Conservation (phyloP, 331 rosid species). For the Quercus lobata region DNA sequence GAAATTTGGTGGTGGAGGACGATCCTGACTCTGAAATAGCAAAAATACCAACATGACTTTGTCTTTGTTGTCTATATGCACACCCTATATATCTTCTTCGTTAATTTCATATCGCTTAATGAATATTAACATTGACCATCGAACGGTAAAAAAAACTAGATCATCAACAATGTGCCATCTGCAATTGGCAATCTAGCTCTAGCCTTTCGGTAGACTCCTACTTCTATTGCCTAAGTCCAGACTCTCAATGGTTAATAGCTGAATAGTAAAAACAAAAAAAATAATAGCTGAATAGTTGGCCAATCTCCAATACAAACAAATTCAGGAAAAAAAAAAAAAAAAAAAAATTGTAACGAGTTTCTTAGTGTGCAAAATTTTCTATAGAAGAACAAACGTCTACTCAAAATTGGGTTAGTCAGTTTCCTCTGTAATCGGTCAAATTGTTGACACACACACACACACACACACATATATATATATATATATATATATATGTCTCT, state of each 20-base stretch:
- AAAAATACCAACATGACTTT: background rate
- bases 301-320: background rate
- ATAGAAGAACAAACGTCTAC: background rate
- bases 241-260: background rate
- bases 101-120: too few species aligned
- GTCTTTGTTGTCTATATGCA: background rate
- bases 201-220: too few species aligned
- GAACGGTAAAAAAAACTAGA: too few species aligned
- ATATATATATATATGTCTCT: too few species aligned
- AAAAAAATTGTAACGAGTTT: background rate
- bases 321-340: background rate
- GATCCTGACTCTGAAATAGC: slow-evolving; percentile 53
- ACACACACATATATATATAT: too few species aligned
- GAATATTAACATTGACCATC: too few species aligned
- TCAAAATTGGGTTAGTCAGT: background rate
- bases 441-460: too few species aligned
- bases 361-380: background rate
- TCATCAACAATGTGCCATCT: too few species aligned
- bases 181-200: too few species aligned
- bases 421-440: too few species aligned
- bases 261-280: background rate
- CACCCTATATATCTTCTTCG: background rate
- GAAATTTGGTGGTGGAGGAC: slow-evolving; percentile 89
- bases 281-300: background rate
- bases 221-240: background rate